Evolutionary conservation across 1,284 basidiomycete species (phyloP).

Genomic region (Volvariella volvacea): DNA sequence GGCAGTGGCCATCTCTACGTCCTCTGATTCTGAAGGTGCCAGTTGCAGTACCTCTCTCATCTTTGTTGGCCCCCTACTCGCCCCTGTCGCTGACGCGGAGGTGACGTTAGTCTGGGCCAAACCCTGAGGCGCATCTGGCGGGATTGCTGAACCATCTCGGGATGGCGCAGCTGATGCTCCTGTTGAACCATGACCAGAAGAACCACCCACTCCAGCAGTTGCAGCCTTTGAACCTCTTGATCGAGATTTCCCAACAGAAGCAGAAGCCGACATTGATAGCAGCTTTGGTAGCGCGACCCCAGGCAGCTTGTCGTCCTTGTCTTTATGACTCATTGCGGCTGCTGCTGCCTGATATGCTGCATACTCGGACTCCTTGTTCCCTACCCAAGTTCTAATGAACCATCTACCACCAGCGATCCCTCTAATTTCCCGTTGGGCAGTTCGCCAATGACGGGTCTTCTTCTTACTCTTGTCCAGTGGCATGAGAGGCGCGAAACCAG

Average conservation of each 20-base stretch:
- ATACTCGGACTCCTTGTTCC: conserved; percentile 69
- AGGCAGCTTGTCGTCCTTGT: conserved; percentile 22
- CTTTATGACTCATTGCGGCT: conserved; percentile 19
- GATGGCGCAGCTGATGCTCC: conserved; percentile 45
- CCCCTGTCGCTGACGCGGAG: conserved; percentile 17
- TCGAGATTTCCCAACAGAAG: conserved; percentile 26
- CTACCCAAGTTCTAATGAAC: conserved; percentile 70
- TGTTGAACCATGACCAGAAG: conserved; percentile 20
- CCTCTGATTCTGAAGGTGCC: not conserved
- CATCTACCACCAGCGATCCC: conserved; percentile 76
- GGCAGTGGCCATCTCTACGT: not conserved
- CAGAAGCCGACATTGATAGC: conserved; percentile 32
- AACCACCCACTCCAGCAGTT: conserved; percentile 15
- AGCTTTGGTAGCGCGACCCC: conserved; percentile 23
- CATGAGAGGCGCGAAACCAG: conserved; percentile 59
- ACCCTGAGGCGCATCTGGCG: not conserved
- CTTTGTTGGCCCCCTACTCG: conserved; percentile 44
- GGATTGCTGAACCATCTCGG: conserved; percentile 38
- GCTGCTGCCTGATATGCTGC: conserved; percentile 23
- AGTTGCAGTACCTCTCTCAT: conserved; percentile 34
- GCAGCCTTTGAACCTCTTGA: conserved; percentile 29
- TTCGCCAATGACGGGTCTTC: conserved; percentile 62
- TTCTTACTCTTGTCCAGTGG: conserved; percentile 57
- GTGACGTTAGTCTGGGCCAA: not conserved
- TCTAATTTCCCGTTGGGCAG: conserved; percentile 65